Base-by-base conservation (phyloP, 2,329 filamentous ascomycete genomes). In the Leptographium galeiforme region DNA sequence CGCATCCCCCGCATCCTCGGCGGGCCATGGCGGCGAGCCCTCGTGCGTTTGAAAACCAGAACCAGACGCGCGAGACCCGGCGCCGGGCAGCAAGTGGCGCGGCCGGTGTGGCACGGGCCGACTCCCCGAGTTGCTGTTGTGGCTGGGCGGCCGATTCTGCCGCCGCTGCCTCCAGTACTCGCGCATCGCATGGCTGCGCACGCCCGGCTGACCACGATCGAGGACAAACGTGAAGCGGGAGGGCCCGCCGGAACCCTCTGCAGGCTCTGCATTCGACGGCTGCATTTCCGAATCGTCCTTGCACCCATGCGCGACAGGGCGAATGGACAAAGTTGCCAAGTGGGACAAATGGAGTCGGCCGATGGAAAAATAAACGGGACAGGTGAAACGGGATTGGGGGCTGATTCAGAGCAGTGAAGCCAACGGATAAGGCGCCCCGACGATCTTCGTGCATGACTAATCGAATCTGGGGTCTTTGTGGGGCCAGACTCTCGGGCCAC, bases 141-240 rank as follows among this genome's bases (percentile, higher is more conserved):
- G n/a, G n/a, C n/a, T n/a, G 57, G 44, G 39, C 53, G 1, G 53
- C 55, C n/a, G 7, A 30, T n/a, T 46, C 19, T 25, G 25, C 5
- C 61, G 61, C 33, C 65, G 61, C 43, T 62, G 59, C 50, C 61
- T 63, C 67, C 67, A 68, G 52, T 68, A 63, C 52, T 64, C 64
- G 4, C 63, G 58, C 65, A 68, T 68, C 13, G 65, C 66, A 64
- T 69, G 66, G 54, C 64, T 68, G 33, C 65, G 63, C 25, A 61
- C 57, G 39, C 56, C 51, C 10, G 6, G 45, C 16, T 44, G 50
- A 34, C 36, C 48, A 10, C 33, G 16, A 30, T 52, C 33, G 43
- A 52, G 45, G n/a, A 55, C 53, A 43, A 55, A 55, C 14, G 44
- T 33, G 16, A 46, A 34, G 18, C 25, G 41, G 6, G 19, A 13